Conservation (phyloP, 805 yeast genomes). For the Komagataella kurtzmanii region DNA sequence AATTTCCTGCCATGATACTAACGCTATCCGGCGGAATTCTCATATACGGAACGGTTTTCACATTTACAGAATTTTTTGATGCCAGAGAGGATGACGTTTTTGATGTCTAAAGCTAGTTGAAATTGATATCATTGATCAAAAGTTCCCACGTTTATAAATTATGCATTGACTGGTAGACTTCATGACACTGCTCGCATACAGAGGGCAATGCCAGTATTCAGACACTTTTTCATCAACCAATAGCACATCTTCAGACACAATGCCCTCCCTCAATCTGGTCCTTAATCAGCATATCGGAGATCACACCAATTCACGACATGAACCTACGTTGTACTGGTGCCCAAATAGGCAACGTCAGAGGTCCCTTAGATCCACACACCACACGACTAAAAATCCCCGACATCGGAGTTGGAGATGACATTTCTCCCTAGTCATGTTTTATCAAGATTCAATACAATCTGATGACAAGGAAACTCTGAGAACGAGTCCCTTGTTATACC, state of each 20-base stretch:
- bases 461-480: slow-evolving; percentile 9
- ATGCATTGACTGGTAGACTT: background rate
- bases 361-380: background rate
- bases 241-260: background rate
- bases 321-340: background rate
- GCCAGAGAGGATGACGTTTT: slow-evolving; percentile 25
- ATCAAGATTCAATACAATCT: slow-evolving; percentile 9
- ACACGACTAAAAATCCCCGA: background rate
- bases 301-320: background rate
- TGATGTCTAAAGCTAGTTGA: background rate
- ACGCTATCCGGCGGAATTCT: slow-evolving; percentile 75
- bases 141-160: background rate
- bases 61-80: slow-evolving; percentile 70
- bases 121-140: background rate
- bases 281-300: background rate
- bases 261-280: too few species aligned
- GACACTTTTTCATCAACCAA: background rate
- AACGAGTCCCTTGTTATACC: slow-evolving; percentile 3
- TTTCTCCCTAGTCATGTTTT: slow-evolving; percentile 4
- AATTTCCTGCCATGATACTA: slow-evolving; percentile 59
- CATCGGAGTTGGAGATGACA: background rate
- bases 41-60: slow-evolving; percentile 71
- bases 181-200: background rate
- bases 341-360: background rate
- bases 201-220: background rate